Conservation (phyloP, 345 rosid genomes). For the Iberis pinnata region DNA sequence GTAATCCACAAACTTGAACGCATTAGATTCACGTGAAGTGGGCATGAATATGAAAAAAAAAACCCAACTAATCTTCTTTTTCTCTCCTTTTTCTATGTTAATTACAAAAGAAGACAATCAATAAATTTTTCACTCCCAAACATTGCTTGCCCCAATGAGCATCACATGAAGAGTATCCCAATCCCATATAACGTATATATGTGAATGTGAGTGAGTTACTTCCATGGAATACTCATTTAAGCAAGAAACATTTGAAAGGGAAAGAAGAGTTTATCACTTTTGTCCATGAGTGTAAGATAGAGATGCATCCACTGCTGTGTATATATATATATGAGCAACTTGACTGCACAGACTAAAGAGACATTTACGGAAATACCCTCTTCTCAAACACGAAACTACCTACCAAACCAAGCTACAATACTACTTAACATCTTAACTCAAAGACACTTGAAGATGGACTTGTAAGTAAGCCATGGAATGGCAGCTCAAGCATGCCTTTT, state of each 20-base stretch:
- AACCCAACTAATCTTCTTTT: not conserved
- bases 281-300: slow-evolving; percentile 9
- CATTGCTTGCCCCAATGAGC: slow-evolving; percentile 36
- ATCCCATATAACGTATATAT: not conserved
- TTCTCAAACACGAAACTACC: slow-evolving; percentile 18
- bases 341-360: slow-evolving; percentile 13
- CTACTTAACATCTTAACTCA: slow-evolving; percentile 13
- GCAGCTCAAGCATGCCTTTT: slow-evolving; percentile 29
- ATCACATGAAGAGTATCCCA: slow-evolving; percentile 23
- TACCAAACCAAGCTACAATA: slow-evolving; percentile 17
- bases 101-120: too few species aligned
- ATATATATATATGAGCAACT: slow-evolving; percentile 11
- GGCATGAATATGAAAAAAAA: slow-evolving; percentile 18
- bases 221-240: slow-evolving; percentile 36
- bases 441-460: slow-evolving; percentile 23
- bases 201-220: slow-evolving; percentile 6
- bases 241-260: slow-evolving; percentile 31
- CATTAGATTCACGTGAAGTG: slow-evolving; percentile 29
- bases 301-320: slow-evolving; percentile 3
- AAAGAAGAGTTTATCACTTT: slow-evolving; percentile 13
- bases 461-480: slow-evolving; percentile 28
- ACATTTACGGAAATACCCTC: slow-evolving; percentile 17
- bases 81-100: too few species aligned
- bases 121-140: slow-evolving; percentile 20
- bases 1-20: too few species aligned